Evolutionary conservation across 805 yeast genomes (phyloP), one percentile per base, ranked within the genome.

Genomic region (Kodamaea laetipori): DNA sequence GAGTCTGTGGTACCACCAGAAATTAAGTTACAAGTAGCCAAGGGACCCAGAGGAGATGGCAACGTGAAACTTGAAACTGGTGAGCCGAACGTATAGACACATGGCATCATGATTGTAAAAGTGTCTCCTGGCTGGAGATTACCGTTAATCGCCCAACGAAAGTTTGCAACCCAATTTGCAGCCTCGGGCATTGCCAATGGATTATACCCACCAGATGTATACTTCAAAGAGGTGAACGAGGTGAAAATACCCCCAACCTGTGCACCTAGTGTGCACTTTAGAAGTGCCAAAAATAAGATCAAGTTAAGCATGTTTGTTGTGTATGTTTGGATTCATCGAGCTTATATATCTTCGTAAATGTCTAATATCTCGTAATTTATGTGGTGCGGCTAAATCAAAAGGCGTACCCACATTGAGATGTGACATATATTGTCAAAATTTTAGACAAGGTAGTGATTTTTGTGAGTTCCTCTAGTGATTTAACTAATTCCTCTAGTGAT

Each of bases 221-320:
- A 52, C 4, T 18, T 37, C n/a, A 53, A 18, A 6, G 51, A 43
- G 13, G 49, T 43, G 18, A 51, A 44, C 13, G 34, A 24, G 7
- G 55, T 52, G 34, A 55, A 55, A 9, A 55, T 38, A 6, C 60
- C 60, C 17, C 44, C 34, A 11, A 55, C 45, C 32, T 48, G 41
- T 3, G 41, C 42, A n/a, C 44, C 44, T 8, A 30, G 17, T 10
- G 34, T 21, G 24, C 24, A 21, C 8, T 8, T 8, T 21, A 21
- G 24, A 8, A 21, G 24, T 21, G 24, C 8, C 8, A 21, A 8
- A 8, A 21, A 6, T 21, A 21, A 21, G 24, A 21, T 6, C 8
- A 21, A 21, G 24, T 8, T 8, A 21, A 21, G 24, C 24, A 21
- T 21, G 24, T 21, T 21, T 21, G 8, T 8, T 6, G 24, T 21